These are phyloP conservation scores for Tetraselmis chui DNA, from an alignment of 139 green algal genomes.

Conservation along the genomic window DNA sequence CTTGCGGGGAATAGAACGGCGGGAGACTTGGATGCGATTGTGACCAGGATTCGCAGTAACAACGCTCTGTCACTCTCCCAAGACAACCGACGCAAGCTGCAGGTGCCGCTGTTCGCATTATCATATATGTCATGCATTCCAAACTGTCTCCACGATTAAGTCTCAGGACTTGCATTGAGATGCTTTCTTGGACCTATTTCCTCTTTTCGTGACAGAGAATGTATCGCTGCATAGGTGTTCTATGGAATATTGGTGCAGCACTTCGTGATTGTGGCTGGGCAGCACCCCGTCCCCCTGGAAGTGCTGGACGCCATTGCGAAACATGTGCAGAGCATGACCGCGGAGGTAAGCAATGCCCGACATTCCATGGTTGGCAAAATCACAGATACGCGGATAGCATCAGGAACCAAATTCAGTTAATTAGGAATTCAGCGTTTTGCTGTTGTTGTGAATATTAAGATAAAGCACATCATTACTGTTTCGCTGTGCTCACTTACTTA, in stretches of 20 bases:
- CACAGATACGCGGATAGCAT: no score
- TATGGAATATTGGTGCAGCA: conserved; percentile 88
- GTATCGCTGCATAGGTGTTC: conserved; percentile 68
- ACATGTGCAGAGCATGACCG: conserved; percentile 52
- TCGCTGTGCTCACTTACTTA: no score
- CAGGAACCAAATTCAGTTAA: no score
- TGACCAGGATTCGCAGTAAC: conserved; percentile 70
- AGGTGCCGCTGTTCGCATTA: conserved; percentile 30
- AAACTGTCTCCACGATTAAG: conserved; percentile 1
- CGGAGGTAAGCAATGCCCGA: conserved; percentile 23
- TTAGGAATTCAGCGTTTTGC: no score
- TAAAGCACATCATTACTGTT: no score
- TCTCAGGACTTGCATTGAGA: no score
- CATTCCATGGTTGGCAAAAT: no score
- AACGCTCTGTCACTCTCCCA: conserved; percentile 59
- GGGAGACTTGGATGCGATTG: conserved; percentile 45
- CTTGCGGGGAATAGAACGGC: conserved; percentile 38
- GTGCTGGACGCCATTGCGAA: conserved; percentile 64
- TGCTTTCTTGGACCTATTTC: no score
- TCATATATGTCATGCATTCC: neutral
- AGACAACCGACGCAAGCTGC: conserved; percentile 67
- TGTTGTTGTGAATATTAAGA: no score
- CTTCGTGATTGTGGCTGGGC: conserved; percentile 68
- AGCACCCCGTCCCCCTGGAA: conserved; percentile 38
- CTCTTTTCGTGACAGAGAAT: no score